Evolutionary conservation across 768 basidiomycete genomes (phyloP), one percentile per base, ranked within the genome.

Genomic region (Tubosaeta sp.): DNA sequence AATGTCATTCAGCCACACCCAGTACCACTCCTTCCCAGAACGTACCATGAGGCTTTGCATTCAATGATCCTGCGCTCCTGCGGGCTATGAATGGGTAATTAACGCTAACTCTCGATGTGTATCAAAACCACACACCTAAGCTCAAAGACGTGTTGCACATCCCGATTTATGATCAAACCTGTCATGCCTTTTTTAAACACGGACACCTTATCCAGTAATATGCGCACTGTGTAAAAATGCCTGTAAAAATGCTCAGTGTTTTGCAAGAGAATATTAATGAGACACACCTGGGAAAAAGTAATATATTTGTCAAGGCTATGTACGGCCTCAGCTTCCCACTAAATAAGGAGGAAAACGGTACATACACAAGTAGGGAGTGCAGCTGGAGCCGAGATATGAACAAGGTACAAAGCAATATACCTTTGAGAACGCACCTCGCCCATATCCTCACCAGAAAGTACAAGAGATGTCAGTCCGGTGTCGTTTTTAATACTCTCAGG

Each of bases 1-100:
- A 24, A 7, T 25, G 6, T 11, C 2, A 1, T 30, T 34, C n/a
- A 47, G 73, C 12, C 38, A 14, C 56, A 86, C 86, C 86, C 87
- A 0, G 87, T 88, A 3, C 87, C 87, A 58, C 86, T 87, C 24
- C 87, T 72, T 0, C 86, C 84, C 9, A 86, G 63, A 27, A 87
- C 83, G 60, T 81, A 85, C 53, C 81, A 86, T 0, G 84, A 84
- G 5, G 75, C 68, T 0, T 69, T 69, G 56, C 85, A 77, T 38
- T 85, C 77, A 14, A 85, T 76, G 11, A 87, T 83, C 54, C 67
- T 70, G 56, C 75, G 74, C 58, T 86, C 82, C 41, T 74, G 68
- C 0, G 75, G 58, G 5, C 74, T 63, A 44, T 62, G 34, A 3
- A 12, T 6, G 0, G 14, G 42, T 29, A 3, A n/a, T 49, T 22